These are phyloP conservation scores for Parasitella parasitica DNA, from an alignment of 371 early-diverging fungal genomes.

Conservation along the genomic window DNA sequence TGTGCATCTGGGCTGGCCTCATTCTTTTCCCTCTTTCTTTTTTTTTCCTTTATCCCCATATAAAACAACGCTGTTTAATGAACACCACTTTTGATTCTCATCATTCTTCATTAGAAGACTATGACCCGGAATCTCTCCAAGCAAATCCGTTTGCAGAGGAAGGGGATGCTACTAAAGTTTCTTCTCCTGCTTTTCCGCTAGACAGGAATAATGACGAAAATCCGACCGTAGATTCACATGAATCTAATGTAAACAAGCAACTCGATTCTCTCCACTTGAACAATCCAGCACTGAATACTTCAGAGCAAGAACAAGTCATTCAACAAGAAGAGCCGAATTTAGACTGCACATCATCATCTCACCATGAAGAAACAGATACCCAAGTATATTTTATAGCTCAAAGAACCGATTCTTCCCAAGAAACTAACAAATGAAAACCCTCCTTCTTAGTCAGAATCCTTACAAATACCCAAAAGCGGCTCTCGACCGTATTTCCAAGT, in stretches of 20 bases:
- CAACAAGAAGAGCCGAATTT: neutral
- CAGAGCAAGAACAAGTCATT: neutral
- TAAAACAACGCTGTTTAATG: too few relatives aligned
- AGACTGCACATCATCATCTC: neutral
- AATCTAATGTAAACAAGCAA: neutral
- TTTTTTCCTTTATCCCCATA: neutral
- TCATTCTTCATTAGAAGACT: slow-evolving; percentile 6
- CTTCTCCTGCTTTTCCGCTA: slow-evolving; percentile 6
- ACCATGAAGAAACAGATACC: slow-evolving; percentile 12
- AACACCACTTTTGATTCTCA: slow-evolving; percentile 15
- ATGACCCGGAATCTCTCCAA: slow-evolving; percentile 24
- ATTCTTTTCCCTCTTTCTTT: neutral
- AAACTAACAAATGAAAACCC: too few relatives aligned
- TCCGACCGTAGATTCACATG: neutral
- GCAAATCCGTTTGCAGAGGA: slow-evolving; percentile 46
- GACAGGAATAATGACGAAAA: neutral
- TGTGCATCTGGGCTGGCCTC: neutral
- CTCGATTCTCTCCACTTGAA: neutral
- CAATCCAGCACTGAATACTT: neutral
- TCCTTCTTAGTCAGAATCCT: slow-evolving; percentile 27
- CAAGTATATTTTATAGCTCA: slow-evolving; percentile 5
- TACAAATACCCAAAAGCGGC: slow-evolving; percentile 54
- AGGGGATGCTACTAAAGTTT: neutral
- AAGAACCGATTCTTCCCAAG: too few relatives aligned
- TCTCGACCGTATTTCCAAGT: slow-evolving; percentile 73